phyloP scores from a whole-genome alignment of 345 rosid genomes.

The Gossypium mustelinum region DNA sequence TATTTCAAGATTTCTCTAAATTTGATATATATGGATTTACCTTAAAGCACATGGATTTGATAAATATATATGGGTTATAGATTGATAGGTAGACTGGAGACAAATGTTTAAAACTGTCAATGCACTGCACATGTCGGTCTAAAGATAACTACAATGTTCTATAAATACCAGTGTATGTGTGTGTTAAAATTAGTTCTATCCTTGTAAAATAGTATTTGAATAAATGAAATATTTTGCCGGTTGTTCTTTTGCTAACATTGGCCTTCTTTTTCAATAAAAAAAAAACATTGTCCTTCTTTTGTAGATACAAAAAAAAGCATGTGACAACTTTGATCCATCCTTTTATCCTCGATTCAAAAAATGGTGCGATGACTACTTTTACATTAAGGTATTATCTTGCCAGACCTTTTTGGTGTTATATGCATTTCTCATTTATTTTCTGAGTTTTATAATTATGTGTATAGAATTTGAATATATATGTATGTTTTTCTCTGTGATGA shows the following conservation, averaged over 20 bases:
- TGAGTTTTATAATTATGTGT: not conserved
- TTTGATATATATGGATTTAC: not conserved
- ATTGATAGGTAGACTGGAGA: not conserved
- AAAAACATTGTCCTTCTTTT: slow-evolving; percentile 9
- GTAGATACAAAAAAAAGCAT: slow-evolving; percentile 72
- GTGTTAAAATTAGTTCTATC: not conserved
- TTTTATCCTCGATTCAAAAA: slow-evolving; percentile 91
- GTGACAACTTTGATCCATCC: slow-evolving; percentile 85
- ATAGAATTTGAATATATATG: not conserved
- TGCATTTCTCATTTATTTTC: not conserved
- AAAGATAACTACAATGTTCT: not conserved
- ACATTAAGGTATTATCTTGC: slow-evolving; percentile 55
- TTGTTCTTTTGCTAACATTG: slow-evolving; percentile 1
- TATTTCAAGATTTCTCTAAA: not conserved
- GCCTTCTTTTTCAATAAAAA: slow-evolving; percentile 11
- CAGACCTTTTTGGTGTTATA: not conserved
- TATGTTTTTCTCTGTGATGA: not conserved
- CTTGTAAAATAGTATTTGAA: not conserved
- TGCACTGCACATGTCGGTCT: not conserved
- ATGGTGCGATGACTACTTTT: slow-evolving; percentile 97
- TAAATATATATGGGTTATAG: not conserved
- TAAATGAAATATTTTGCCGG: not conserved
- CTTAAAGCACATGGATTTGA: not conserved
- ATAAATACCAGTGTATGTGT: no score
- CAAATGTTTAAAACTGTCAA: not conserved